Percentiles rank a stretch among this genome's conserved stretches.
Conservation (phyloP, 2,329 filamentous ascomycete genomes). For the Trichoderma atroviride region DNA sequence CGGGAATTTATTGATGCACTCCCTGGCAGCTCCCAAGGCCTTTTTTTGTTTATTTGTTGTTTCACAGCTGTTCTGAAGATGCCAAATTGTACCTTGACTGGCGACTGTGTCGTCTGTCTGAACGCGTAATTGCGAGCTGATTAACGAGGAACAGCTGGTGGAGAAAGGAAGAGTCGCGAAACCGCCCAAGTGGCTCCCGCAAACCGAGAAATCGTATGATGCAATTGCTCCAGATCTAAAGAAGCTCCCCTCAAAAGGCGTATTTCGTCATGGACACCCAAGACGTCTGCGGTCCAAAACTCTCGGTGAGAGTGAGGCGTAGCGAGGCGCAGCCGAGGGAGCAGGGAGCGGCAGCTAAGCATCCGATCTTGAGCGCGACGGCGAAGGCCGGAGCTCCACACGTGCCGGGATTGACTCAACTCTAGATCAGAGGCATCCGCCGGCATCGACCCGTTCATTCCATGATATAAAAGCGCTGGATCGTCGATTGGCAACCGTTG, state of each 20-base stretch:
- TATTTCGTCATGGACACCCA: slow-evolving; percentile 14
- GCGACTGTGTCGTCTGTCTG: not conserved
- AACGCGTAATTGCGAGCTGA: not conserved
- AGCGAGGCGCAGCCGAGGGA: slow-evolving; percentile 16
- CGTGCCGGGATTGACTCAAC: not conserved
- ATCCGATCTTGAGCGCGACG: slow-evolving; percentile 17
- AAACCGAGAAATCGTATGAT: not conserved
- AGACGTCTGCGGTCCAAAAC: not conserved
- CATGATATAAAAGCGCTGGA: not conserved
- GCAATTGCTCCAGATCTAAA: slow-evolving; percentile 10
- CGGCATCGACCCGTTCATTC: not conserved
- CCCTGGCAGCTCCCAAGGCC: not conserved
- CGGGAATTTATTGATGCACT: not conserved
- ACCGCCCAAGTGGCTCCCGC: not conserved
- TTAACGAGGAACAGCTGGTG: not conserved
- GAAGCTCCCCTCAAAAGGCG: not conserved
- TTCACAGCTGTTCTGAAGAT: not conserved
- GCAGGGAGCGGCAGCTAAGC: slow-evolving; percentile 8
- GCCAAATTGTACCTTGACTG: not conserved
- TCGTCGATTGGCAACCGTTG: not conserved
- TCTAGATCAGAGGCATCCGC: slow-evolving; percentile 11
- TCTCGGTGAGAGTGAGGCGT: slow-evolving; percentile 18
- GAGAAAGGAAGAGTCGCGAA: not conserved
- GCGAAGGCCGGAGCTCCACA: slow-evolving; percentile 17
- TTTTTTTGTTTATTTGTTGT: not conserved